Evolutionary conservation across 768 basidiomycete species (phyloP), one percentile per base, ranked within the genome.

Genomic region (Roridomyces roridus): DNA sequence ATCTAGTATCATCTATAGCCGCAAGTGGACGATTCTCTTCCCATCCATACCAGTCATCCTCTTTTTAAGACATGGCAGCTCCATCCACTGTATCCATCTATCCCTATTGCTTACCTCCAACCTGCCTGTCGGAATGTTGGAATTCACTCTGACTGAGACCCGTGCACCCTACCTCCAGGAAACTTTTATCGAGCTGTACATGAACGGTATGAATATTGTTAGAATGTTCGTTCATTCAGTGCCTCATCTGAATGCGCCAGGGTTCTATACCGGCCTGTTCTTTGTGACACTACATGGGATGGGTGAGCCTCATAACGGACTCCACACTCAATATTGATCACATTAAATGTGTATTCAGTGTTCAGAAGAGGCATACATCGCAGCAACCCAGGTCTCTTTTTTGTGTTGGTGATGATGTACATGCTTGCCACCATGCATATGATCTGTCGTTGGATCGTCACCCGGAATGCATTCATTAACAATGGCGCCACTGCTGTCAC

Each of bases 331-430:
- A 18, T 14, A 36, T 18, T 6, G 14, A 14, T 7, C 6, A 7
- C 7, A 6, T 31, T 6, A 31, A 31, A 7, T 31, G 14, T 31
- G 6, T 14, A 31, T 8, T 8, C 34, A 42, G 43, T 36, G 3
- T 44, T 43, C 29, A 43, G 10, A 15, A 43, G 20, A 40, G 3
- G 6, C n/a, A 17, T 18, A 7, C 7, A 24, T 10, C 9, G 11
- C 4, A 18, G 17, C 20, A 52, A 15, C 14, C 2, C 42, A 14
- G 23, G 43, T 3, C 35, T 55, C 1, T 46, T 26, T 39, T 5
- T 41, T 9, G 54, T 46, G 21, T 1, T 55, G 14, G 23, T 60
- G 17, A 29, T 42, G 43, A 60, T 60, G 59, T 60, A 55, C 20
- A 26, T 45, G 11, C 25, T 60, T 26, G 36, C 59, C 12, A 55